phyloP scores from a whole-genome alignment of 2,329 filamentous ascomycete species.

The Zasmidium cellare region DNA sequence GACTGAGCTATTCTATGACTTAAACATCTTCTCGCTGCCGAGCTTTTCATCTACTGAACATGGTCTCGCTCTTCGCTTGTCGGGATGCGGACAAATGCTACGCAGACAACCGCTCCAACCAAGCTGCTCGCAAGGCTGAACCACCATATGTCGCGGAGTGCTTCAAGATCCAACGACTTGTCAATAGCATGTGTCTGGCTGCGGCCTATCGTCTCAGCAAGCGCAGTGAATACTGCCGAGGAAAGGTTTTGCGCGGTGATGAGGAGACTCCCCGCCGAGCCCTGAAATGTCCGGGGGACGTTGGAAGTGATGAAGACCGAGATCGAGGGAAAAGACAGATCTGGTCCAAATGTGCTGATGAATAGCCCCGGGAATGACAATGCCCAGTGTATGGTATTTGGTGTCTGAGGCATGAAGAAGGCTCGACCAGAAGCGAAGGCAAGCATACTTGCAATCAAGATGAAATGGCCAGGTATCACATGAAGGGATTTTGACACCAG shows the following conservation, averaged over 20 bases:
- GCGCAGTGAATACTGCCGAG: neutral
- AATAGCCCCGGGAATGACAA: neutral
- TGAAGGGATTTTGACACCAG: neutral
- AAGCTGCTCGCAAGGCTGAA: neutral
- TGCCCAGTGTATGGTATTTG: neutral
- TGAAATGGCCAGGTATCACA: neutral
- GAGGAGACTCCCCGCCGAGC: neutral
- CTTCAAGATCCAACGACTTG: neutral
- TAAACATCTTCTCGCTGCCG: too few relatives aligned
- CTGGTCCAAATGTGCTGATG: neutral
- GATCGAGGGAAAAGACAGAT: neutral
- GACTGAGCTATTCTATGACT: too few relatives aligned
- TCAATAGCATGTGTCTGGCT: neutral
- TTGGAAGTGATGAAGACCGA: conserved; percentile 1
- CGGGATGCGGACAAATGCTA: neutral
- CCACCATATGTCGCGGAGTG: neutral
- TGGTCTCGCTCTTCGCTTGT: neutral
- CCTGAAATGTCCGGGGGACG: neutral
- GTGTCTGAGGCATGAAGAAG: neutral
- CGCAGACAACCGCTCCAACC: neutral
- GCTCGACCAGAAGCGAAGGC: neutral
- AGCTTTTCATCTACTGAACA: too few relatives aligned
- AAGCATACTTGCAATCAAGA: neutral
- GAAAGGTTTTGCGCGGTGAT: neutral
- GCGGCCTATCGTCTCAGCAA: neutral